phyloP scores from a whole-genome alignment of 129 eudicot species.

The Lactuca sativa region DNA sequence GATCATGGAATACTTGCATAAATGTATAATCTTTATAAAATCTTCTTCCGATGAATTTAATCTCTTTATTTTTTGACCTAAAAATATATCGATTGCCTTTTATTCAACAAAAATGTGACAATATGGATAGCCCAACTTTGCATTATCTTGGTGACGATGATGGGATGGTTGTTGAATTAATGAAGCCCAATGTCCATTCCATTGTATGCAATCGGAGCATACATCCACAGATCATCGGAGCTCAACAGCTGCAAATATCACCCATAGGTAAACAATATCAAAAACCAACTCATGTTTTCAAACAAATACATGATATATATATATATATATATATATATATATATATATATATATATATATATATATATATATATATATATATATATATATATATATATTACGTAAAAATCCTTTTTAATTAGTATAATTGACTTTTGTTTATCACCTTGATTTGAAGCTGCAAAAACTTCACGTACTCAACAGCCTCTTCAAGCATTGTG shows the following conservation, averaged over 20 bases:
- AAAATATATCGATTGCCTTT: background rate
- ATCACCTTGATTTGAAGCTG: slow-evolving; percentile 77
- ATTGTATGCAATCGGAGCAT: slow-evolving; percentile 82
- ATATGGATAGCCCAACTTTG: slow-evolving; percentile 7
- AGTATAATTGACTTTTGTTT: background rate
- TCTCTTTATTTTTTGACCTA: slow-evolving; percentile 12
- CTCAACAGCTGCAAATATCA: slow-evolving; percentile 63
- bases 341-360: too few relatives aligned
- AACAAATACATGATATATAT: background rate
- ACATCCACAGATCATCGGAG: slow-evolving; percentile 84
- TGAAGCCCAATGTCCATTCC: slow-evolving; percentile 81
- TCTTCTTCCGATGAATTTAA: slow-evolving; percentile 18
- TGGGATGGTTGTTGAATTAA: slow-evolving; percentile 34
- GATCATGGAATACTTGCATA: slow-evolving; percentile 7
- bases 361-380: too few relatives aligned
- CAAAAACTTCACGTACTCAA: slow-evolving; percentile 64
- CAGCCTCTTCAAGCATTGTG: slow-evolving; percentile 96
- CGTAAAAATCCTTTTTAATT: too few relatives aligned
- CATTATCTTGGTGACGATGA: slow-evolving; percentile 51
- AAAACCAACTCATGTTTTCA: background rate
- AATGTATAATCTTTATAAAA: slow-evolving; percentile 19
- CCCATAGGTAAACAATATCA: background rate
- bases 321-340: too few relatives aligned
- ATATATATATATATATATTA: too few relatives aligned
- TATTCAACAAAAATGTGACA: slow-evolving; percentile 17